These are phyloP conservation scores for Aspergillus panamensis DNA, from an alignment of 495 filamentous ascomycete genomes.

Conservation along the genomic window DNA sequence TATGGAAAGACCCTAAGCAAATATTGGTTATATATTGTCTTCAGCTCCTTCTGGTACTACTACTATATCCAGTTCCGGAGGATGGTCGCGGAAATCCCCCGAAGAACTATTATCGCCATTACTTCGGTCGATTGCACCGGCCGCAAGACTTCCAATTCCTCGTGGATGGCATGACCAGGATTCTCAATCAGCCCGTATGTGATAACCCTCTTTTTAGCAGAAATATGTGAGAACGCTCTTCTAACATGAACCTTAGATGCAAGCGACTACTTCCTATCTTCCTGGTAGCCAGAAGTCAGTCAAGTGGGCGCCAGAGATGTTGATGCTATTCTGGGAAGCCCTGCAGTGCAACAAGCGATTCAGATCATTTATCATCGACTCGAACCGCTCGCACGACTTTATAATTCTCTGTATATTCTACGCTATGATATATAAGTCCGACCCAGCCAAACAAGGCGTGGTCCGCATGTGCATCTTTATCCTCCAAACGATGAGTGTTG, in stretches of 20 bases:
- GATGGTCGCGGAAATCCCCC: slow-evolving; percentile 54
- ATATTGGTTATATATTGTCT: slow-evolving; percentile 87
- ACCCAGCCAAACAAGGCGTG: slow-evolving; percentile 84
- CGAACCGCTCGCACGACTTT: slow-evolving; percentile 89
- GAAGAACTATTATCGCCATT: slow-evolving; percentile 93
- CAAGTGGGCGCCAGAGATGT: slow-evolving; percentile 92
- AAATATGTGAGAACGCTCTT: neutral
- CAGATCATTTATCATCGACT: slow-evolving; percentile 94
- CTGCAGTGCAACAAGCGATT: slow-evolving; percentile 98
- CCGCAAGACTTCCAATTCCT: slow-evolving; percentile 98
- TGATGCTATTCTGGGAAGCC: slow-evolving; percentile 97
- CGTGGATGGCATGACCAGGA: slow-evolving; percentile 90
- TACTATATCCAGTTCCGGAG: slow-evolving; percentile 90
- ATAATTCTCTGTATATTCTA: slow-evolving; percentile 89
- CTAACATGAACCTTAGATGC: slow-evolving; percentile 49
- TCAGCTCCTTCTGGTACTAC: slow-evolving; percentile 80
- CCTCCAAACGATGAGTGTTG: slow-evolving; percentile 90
- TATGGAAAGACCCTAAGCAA: slow-evolving; percentile 91
- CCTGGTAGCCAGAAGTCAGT: slow-evolving; percentile 78
- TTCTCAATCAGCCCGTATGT: slow-evolving; percentile 82
- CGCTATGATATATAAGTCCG: slow-evolving; percentile 79
- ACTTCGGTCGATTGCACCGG: slow-evolving; percentile 84
- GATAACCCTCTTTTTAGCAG: neutral
- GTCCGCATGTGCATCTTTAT: slow-evolving; percentile 97
- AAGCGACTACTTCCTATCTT: slow-evolving; percentile 82